phyloP scores from a whole-genome alignment of 768 basidiomycete species.

The Phylloporus sp. region DNA sequence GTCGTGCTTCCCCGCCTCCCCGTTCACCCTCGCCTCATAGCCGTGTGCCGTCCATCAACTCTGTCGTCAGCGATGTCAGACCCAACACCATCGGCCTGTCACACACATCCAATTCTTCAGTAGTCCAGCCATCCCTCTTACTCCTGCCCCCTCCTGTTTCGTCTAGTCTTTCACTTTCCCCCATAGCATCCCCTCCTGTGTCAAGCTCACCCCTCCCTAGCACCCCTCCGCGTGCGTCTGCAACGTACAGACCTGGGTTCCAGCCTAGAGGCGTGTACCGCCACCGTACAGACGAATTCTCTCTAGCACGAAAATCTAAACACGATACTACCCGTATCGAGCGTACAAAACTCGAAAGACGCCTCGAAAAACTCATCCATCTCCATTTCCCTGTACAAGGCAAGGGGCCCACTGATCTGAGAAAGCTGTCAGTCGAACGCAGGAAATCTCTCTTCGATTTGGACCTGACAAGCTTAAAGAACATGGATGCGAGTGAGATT shows the following conservation, averaged over 20 bases:
- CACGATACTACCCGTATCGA: constrained; percentile 61
- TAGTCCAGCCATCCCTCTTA: neutral
- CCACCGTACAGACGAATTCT: constrained; percentile 79
- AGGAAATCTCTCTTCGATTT: constrained; percentile 73
- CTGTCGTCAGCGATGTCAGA: constrained; percentile 12
- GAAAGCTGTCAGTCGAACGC: constrained; percentile 15
- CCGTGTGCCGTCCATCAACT: constrained; percentile 32
- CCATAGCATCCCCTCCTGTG: constrained; percentile 21
- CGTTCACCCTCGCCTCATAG: constrained; percentile 27
- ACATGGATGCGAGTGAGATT: constrained; percentile 62
- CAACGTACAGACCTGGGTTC: constrained; percentile 87
- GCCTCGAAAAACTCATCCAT: constrained; percentile 82
- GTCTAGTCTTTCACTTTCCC: constrained; percentile 17
- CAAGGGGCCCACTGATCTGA: constrained; percentile 10
- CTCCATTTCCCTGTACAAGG: constrained; percentile 55
- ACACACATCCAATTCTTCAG: constrained; percentile 8
- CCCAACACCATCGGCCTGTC: constrained; percentile 8
- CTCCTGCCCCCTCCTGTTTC: constrained; percentile 1
- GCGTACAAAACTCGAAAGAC: constrained; percentile 76
- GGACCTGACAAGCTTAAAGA: constrained; percentile 52
- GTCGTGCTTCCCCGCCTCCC: constrained; percentile 15
- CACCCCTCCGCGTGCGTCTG: constrained; percentile 27
- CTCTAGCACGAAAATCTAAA: constrained; percentile 35
- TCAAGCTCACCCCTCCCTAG: constrained; percentile 24
- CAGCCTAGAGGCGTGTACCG: constrained; percentile 86